These are phyloP conservation scores for Fonsecaea nubica DNA, from an alignment of 2,329 filamentous ascomycete genomes.

Conservation along the genomic window DNA sequence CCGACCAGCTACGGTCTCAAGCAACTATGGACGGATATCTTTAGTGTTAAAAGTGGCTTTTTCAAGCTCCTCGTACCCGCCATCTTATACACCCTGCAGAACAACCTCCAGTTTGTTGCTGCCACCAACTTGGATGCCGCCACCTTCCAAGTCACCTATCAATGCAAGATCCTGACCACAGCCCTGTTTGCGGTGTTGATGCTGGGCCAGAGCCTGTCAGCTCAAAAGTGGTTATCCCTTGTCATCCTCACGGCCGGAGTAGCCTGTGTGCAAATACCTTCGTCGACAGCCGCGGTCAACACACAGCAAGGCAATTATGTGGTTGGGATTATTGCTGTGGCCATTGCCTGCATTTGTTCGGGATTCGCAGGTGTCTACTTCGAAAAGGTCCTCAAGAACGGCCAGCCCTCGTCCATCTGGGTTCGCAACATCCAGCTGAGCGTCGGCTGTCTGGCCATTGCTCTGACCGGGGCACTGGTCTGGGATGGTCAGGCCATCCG, in stretches of 20 bases:
- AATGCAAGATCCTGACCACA: slow-evolving; percentile 91
- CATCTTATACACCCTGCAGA: slow-evolving; percentile 85
- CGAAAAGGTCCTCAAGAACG: slow-evolving; percentile 87
- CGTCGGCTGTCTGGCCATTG: slow-evolving; percentile 90
- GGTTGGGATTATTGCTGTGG: slow-evolving; percentile 66
- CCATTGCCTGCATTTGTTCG: slow-evolving; percentile 78
- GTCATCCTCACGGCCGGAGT: slow-evolving; percentile 81
- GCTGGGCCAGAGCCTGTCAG: slow-evolving; percentile 72
- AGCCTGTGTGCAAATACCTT: slow-evolving; percentile 80
- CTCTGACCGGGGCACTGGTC: slow-evolving; percentile 81
- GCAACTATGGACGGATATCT: slow-evolving; percentile 79
- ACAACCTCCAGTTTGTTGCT: slow-evolving; percentile 88
- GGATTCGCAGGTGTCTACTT: slow-evolving; percentile 75
- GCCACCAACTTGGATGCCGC: slow-evolving; percentile 89
- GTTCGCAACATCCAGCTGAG: slow-evolving; percentile 92
- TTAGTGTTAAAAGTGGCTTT: slow-evolving; percentile 80
- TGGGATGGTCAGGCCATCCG: slow-evolving; percentile 84
- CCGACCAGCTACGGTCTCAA: slow-evolving; percentile 72
- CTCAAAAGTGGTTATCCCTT: slow-evolving; percentile 80
- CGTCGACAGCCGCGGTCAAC: slow-evolving; percentile 61
- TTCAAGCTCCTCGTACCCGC: slow-evolving; percentile 87
- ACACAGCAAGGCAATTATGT: slow-evolving; percentile 60
- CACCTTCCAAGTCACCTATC: slow-evolving; percentile 90
- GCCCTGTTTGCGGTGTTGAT: slow-evolving; percentile 85
- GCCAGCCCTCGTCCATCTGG: slow-evolving; percentile 80